phyloP scores from a whole-genome alignment of 2,329 filamentous ascomycete genomes.

The Hypomyces perniciosus region DNA sequence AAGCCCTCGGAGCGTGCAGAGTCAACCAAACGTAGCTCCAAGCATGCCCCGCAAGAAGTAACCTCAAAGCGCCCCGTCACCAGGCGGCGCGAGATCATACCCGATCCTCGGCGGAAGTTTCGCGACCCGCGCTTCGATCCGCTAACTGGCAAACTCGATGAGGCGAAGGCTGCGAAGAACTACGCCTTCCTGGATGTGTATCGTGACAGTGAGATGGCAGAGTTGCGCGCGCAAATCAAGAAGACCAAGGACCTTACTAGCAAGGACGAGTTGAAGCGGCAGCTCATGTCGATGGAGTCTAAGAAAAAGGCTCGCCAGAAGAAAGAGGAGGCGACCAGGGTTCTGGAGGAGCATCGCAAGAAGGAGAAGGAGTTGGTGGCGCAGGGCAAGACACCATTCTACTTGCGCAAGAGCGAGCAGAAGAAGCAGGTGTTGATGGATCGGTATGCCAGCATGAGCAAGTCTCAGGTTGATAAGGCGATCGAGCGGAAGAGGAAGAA shows the following conservation, averaged over 20 bases:
- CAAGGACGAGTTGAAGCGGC: conserved; percentile 65
- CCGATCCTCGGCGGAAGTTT: conserved; percentile 47
- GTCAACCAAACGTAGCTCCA: conserved; percentile 51
- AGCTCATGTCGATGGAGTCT: conserved; percentile 73
- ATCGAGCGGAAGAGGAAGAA: conserved; percentile 90
- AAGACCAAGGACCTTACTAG: conserved; percentile 56
- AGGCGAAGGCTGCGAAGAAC: conserved; percentile 57
- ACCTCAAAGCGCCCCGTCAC: conserved; percentile 79
- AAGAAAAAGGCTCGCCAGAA: conserved; percentile 63
- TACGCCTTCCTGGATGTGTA: conserved; percentile 90
- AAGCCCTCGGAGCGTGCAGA: conserved; percentile 14
- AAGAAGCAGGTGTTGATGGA: conserved; percentile 79
- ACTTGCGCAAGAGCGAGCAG: conserved; percentile 85
- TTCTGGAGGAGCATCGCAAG: conserved; percentile 70
- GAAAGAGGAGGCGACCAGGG: conserved; percentile 62
- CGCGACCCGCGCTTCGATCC: conserved; percentile 89
- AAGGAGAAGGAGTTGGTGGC: conserved; percentile 79
- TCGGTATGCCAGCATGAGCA: conserved; percentile 76
- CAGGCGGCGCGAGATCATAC: conserved; percentile 68
- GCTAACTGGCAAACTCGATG: conserved; percentile 47
- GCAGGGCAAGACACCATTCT: conserved; percentile 89
- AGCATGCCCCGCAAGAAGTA: conserved; percentile 82
- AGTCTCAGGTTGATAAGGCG: conserved; percentile 73
- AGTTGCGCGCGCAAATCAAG: conserved; percentile 63
- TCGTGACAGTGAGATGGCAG: conserved; percentile 72